Evolutionary conservation across 176 grass and related monocot species (phyloP), one percentile per base, ranked within the genome.

Genomic region (Triticum dicoccoides): DNA sequence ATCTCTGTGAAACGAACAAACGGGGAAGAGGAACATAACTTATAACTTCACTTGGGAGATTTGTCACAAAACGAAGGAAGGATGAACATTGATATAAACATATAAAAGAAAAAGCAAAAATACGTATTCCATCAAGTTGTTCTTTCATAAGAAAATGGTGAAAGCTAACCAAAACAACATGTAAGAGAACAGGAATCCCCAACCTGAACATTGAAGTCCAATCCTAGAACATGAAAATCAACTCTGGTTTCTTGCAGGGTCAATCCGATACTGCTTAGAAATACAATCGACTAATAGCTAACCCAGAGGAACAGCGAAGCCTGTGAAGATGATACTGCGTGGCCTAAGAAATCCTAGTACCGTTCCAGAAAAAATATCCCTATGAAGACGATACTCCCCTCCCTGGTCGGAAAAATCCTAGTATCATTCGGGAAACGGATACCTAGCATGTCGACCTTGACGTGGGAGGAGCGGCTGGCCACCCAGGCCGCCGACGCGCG

Each of bases 401-500:
- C 21, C 59, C 61, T 23, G 82, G 78, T 88, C 64, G 77, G 77
- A 93, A 7, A 87, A 89, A 82, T 30, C 85, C 76, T 65, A 90
- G 63, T 8, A 73, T 61, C 78, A 58, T 32, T 33, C 6, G n/a
- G 10, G 10, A 34, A 61, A 65, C 13, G 20, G 14, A 30, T 79
- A 98, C 93, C 96, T 59, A 81, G 17, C 72, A 87, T 64, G 76
- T 98, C 91, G 82, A 98, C 91, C 74, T 85, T 95, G 81, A 95
- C 96, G 79, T 98, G 96, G 71, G 91, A 87, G 61, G 91, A 90
- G 81, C 86, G 86, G 88, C 73, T 90, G 54, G 93, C 96, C 67
- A 98, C 96, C 96, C 93, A 95, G 39, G 91, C 96, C 69, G 93
- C 87, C 61, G 96, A 93, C 45, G 87, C 54, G 51, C 89, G 90